A percentile compares a stretch with the other conserved stretches of the same genome.
These are phyloP conservation scores for Emmonsiellopsis sp. DNA, from an alignment of 2,329 filamentous ascomycete genomes.

Conservation along the genomic window DNA sequence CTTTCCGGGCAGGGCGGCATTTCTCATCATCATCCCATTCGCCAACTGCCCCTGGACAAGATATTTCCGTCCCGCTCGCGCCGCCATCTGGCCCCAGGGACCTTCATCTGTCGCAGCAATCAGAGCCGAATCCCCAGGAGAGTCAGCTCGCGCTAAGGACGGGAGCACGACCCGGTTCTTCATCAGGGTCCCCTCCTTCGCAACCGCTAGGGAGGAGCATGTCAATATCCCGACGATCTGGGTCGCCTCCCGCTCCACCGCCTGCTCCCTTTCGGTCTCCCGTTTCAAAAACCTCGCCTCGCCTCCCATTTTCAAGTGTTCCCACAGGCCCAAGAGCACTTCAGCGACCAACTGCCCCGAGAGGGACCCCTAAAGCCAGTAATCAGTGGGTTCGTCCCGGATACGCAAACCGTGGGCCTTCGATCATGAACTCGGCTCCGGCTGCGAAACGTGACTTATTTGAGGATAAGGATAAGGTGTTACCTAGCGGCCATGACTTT, in stretches of 20 bases:
- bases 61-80: conserved; percentile 8
- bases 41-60: conserved; percentile 16
- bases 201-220: conserved; percentile 16
- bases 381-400: conserved; percentile 33
- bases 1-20: conserved; percentile 17
- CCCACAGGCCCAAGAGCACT: conserved; percentile 35
- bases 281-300: conserved; percentile 28
- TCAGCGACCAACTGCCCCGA: conserved; percentile 23
- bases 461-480: conserved; percentile 19
- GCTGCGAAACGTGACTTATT: conserved; percentile 23
- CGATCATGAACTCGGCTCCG: conserved; percentile 8
- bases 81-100: neutral
- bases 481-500: neutral
- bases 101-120: neutral
- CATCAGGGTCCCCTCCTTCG: conserved; percentile 16
- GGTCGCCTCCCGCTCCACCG: conserved; percentile 16
- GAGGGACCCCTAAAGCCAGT: conserved; percentile 25
- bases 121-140: conserved; percentile 16
- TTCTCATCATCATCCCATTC: conserved; percentile 10
- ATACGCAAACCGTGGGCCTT: conserved; percentile 15
- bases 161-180: conserved; percentile 13
- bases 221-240: conserved; percentile 18
- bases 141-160: conserved; percentile 3
- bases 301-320: conserved; percentile 26
- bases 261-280: conserved; percentile 2